Base-by-base conservation (phyloP, 2,329 filamentous ascomycete species). In the Alternaria incomplexa region DNA sequence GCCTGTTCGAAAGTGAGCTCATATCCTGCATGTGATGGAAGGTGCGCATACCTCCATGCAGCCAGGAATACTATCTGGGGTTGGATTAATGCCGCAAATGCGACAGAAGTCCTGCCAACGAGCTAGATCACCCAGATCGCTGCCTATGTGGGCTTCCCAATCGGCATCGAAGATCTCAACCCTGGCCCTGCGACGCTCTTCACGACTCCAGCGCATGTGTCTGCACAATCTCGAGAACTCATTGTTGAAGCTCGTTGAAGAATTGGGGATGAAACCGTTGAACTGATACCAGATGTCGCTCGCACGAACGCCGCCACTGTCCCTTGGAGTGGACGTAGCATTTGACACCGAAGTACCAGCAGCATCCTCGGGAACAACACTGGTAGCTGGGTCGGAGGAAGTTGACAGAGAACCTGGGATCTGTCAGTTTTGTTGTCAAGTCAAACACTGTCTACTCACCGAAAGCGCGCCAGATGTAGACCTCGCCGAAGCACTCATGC, bases 181-280 rank as follows among this genome's bases (percentile, higher is more conserved):
- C 3, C 56, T 56, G 8, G 43, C 46, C 8, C 44, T 6, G 17
- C 22, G 11, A 3, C 50, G 56, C 32, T 66, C 59, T 11, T 55
- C 48, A 15, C 43, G 40, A 20, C 28, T 50, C 66, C 68, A 73
- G 22, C 57, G 44, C 58, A 59, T 52, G 3, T 58, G 54, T 9
- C 45, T 51, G 3, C 63, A 58, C 7, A 73, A 58, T 5, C 61
- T 57, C n/a, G 47, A 32, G 63, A 70, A 72, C 26, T 70, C 63
- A 11, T 52, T 25, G 2, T 46, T 22, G 51, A 72, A 66, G 20
- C 54, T 46, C 0, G 61, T 58, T 17, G 51, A 23, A 1, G 50
- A 58, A 15, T 69, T 40, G 13, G 58, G 52, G 13, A 22, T 7
- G 47, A 58, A 58, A 15, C 56, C 52, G 11, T 44, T 25, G 12